Base-by-base conservation (phyloP, 306 rosid genomes). In the Vigna trinervia region DNA sequence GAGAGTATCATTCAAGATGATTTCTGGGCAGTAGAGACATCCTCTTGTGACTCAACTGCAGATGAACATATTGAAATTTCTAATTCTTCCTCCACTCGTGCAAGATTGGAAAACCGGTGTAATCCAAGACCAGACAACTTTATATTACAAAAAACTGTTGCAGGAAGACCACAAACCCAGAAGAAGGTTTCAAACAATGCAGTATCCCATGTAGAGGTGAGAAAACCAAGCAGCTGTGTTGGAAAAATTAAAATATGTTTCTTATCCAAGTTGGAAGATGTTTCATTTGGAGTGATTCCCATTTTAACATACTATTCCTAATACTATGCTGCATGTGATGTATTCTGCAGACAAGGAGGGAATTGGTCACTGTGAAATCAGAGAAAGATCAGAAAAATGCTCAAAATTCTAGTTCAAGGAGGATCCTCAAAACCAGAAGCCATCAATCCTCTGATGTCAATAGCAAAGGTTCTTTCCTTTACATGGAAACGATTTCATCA, bases 171-270 rank as follows among this genome's bases (percentile, higher is more conserved):
- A 20, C 91, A 65, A 22, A 4, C 28, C 14, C 82, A 60, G 11
- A 80, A 7, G 47, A 71, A 59, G 68, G 69, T 57, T 82, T 68
- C 74, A 62, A 45, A 22, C n/a, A 47, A 39, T 64, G 82, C 69
- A 41, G 71, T 26, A 14, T 59, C 77, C 30, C 41, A n/a, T 23
- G 30, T 74, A 50, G 80, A 88, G 94, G 95, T 88, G 80, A 85
- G 88, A 75, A 65, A 77, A 64, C 56, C 57, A 46, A 61, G 78
- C 56, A 73, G 68, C 63, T 23, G 63, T 12, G 12, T 12, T 66
- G 20, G 71, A 12, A 41, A 41, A 19, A 5, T 38, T 38, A 22
- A 66, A 19, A 77, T 22, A 12, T 41, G 36, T 74, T 54, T 46
- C 77, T 81, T 53, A 13, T n/a, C 70, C 46, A 52, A 74, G 50